Percentiles rank a stretch among this genome's conserved stretches.
Conservation (phyloP, 345 rosid species). For the Pistacia integerrima region DNA sequence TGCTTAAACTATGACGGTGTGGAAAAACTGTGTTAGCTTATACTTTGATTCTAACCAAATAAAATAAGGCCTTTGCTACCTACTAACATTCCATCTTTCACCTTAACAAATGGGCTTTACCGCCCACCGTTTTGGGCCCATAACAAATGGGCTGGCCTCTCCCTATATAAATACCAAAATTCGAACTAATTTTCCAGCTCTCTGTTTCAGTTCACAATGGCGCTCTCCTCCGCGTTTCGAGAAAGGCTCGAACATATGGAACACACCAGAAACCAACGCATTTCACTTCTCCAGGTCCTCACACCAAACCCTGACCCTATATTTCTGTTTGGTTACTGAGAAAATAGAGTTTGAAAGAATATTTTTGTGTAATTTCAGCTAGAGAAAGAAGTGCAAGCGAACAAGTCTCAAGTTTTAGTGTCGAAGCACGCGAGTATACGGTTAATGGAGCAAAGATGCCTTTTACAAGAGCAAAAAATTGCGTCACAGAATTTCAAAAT, state of each 20-base stretch:
- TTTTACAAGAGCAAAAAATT: conserved; percentile 54
- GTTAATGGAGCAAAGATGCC: conserved; percentile 56
- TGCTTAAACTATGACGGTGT: too few species aligned
- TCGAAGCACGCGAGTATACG: conserved; percentile 44
- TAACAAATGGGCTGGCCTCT: too few species aligned
- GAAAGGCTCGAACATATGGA: conserved; percentile 76
- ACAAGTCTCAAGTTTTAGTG: conserved; percentile 45
- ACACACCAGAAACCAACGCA: conserved; percentile 57
- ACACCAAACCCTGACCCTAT: neutral
- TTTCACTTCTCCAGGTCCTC: conserved; percentile 62
- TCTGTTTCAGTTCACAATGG: conserved; percentile 36
- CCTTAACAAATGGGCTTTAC: too few species aligned
- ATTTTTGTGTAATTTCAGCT: conserved; percentile 34
- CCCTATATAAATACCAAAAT: conserved; percentile 13
- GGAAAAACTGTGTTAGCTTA: too few species aligned
- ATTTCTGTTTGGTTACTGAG: conserved; percentile 18
- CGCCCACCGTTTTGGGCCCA: too few species aligned
- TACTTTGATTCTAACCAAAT: too few species aligned
- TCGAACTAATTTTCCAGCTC: conserved; percentile 1
- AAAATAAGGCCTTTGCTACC: too few species aligned
- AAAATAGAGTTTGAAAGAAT: neutral
- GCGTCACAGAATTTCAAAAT: conserved; percentile 58
- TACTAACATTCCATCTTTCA: too few species aligned
- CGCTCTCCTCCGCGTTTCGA: conserved; percentile 63
- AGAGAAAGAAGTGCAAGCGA: conserved; percentile 65